These are phyloP conservation scores for Cladosporium oxysporum DNA, from an alignment of 2,329 filamentous ascomycete species.

Conservation along the genomic window DNA sequence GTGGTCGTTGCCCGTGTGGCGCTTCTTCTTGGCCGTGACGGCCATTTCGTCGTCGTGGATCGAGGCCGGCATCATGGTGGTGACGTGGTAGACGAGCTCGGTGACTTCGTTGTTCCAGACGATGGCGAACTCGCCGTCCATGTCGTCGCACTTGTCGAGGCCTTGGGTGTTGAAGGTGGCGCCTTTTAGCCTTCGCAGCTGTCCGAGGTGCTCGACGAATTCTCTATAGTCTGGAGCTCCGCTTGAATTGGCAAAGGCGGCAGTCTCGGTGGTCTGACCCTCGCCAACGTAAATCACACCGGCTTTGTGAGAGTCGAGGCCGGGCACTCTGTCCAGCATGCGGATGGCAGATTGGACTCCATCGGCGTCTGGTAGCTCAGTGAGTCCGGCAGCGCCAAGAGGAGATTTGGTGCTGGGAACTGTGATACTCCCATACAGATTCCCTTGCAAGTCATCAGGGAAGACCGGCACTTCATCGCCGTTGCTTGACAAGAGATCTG, in stretches of 20 bases:
- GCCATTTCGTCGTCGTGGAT: constrained; percentile 66
- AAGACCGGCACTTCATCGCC: constrained; percentile 33
- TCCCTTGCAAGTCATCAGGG: constrained; percentile 28
- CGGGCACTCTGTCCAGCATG: constrained; percentile 82
- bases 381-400: constrained; percentile 38
- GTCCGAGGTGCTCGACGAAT: constrained; percentile 80
- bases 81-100: constrained; percentile 93
- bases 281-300: constrained; percentile 92
- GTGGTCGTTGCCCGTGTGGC: constrained; percentile 94
- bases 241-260: constrained; percentile 82
- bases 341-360: constrained; percentile 72
- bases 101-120: constrained; percentile 95
- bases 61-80: constrained; percentile 95
- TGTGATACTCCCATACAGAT: constrained; percentile 54
- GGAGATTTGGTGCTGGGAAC: constrained; percentile 32
- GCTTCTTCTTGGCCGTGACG: constrained; percentile 68
- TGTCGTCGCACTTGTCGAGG: constrained; percentile 73
- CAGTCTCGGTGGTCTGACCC: constrained; percentile 76
- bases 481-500: background rate
- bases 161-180: constrained; percentile 93
- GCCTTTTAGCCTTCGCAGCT: constrained; percentile 75
- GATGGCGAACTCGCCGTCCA: constrained; percentile 84
- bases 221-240: constrained; percentile 86
- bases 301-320: constrained; percentile 92
- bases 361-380: constrained; percentile 69